Evolutionary conservation across 345 rosid genomes (phyloP), one percentile per base, ranked within the genome.

Genomic region (Brassica carinata): DNA sequence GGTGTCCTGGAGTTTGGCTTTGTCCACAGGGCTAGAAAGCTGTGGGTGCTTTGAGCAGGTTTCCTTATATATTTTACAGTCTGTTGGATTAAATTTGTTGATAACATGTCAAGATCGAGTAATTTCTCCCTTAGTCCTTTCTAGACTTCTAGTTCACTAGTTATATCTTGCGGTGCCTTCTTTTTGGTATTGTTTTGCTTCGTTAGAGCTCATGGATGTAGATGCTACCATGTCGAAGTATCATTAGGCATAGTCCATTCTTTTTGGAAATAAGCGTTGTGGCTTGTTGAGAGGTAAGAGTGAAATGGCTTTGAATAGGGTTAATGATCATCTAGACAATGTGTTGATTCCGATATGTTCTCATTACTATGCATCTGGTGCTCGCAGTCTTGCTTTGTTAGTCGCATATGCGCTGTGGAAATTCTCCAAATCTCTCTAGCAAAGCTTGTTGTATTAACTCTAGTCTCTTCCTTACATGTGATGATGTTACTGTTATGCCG

Each of bases 1-100:
- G 83, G 83, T 79, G 74, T 59, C 78, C 74, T 79, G 83, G 83
- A 73, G 40, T 45, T 14, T 14, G 30, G 43, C 69, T 73, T 73
- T 73, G 69, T 59, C 69, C 74, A 59, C 74, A 67, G 69, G 69
- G 82, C 57, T 48, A 55, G 77, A 79, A 65, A 72, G 77, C 74
- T 67, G n/a, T 51, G 57, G 57, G 18, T 73, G 74, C 64, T 30
- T 38, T 79, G 51, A 67, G 70, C 82, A 73, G 82, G 70, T 73
- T 77, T 73, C 5, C 23, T 31, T 73, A 31, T 57, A 78, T 36
- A 38, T 55, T 51, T 51, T 64, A 72, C 77, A 40, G 31, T 18
- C 48, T 57, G 43, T 11, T 64, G 66, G 59, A 67, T 27, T 65
- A 38, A 26, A 15, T 51, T 67, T 67, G 40, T 7, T 67, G 79